Base-by-base conservation (phyloP, 306 rosid genomes). In the Vigna trinervia region DNA sequence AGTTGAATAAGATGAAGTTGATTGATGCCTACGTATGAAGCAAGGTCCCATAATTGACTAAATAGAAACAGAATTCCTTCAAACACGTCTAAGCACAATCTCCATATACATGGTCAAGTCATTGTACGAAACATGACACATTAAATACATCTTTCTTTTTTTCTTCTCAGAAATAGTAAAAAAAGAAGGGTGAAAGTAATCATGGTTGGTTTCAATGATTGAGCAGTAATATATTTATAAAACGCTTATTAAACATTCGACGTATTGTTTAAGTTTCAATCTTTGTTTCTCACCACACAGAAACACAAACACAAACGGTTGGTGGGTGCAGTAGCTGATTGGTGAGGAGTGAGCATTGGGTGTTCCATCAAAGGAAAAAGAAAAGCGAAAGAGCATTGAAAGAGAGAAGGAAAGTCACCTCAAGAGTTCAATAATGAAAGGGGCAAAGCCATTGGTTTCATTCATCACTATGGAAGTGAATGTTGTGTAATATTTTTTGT, bases 381-480 rank as follows among this genome's bases (percentile, higher is more conserved):
- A 74, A 64, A 80, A 76, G 69, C 53, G 70, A 77, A 82, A 78
- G 74, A 51, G n/a, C 68, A 62, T 59, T 28, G 75, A 8, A 85
- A 59, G 61, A 80, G 74, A 43, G 81, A 78, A 75, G 87, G 87
- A 80, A 85, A 75, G 90, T 86, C 85, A 65, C 87, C 77, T 63
- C 85, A 61, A 54, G 34, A 30, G 34, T 76, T 80, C 91, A 84
- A 85, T 86, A 80, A 86, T 79, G 73, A 81, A 85, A 58, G 57
- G 23, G 23, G 19, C 26, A 52, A 30, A 30, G 34, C 0, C 0
- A 30, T 30, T 39, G 12, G 28, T 26, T 26, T 26, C 28, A 26
- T 26, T 26, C 3, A 26, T 26, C 28, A 26, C 28, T 2, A 26
- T 26, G 28, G 28, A 26, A 26, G 28, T 26, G 28, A 26, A 2